These are phyloP conservation scores for Saccharomyces hybrid DNA, from an alignment of 1,139 yeast species.

Conservation along the genomic window DNA sequence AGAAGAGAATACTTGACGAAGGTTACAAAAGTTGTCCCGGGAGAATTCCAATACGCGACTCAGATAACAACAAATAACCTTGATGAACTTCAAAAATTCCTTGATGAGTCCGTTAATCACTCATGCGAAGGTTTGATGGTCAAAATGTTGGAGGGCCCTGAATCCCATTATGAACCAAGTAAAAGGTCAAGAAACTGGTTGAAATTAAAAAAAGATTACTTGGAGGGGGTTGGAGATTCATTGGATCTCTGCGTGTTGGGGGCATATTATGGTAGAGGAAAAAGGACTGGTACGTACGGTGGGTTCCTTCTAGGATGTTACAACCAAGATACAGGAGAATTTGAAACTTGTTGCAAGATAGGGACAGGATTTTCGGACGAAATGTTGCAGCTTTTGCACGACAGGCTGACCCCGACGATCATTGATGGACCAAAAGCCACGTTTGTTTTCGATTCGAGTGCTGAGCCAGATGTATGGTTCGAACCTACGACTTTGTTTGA, in stretches of 20 bases:
- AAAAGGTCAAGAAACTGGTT: slow-evolving; percentile 94
- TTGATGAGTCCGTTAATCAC: slow-evolving; percentile 84
- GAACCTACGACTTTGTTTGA: slow-evolving; percentile 86
- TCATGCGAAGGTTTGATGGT: slow-evolving; percentile 97
- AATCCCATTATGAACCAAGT: slow-evolving; percentile 86
- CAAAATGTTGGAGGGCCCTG: slow-evolving; percentile 73
- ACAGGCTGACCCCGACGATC: slow-evolving; percentile 60
- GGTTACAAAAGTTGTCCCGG: slow-evolving; percentile 55
- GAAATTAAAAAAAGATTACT: slow-evolving; percentile 86
- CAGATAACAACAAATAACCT: slow-evolving; percentile 61
- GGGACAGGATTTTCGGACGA: slow-evolving; percentile 97
- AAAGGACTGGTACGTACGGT: slow-evolving; percentile 90
- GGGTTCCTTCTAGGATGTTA: slow-evolving; percentile 88
- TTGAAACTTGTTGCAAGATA: slow-evolving; percentile 90
- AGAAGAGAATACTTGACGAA: slow-evolving; percentile 56
- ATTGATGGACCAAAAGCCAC: slow-evolving; percentile 60
- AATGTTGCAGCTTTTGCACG: slow-evolving; percentile 52
- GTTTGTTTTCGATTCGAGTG: slow-evolving; percentile 60
- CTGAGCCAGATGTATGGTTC: slow-evolving; percentile 91
- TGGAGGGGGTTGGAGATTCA: slow-evolving; percentile 93
- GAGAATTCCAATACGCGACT: slow-evolving; percentile 79
- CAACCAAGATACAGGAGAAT: slow-evolving; percentile 83
- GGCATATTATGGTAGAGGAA: slow-evolving; percentile 89
- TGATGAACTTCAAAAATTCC: slow-evolving; percentile 74
- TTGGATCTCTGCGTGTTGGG: slow-evolving; percentile 90